A percentile compares a stretch with the other conserved stretches of the same genome.
phyloP scores from a whole-genome alignment of 2,329 filamentous ascomycete species.

The Diaporthe ilicicola region DNA sequence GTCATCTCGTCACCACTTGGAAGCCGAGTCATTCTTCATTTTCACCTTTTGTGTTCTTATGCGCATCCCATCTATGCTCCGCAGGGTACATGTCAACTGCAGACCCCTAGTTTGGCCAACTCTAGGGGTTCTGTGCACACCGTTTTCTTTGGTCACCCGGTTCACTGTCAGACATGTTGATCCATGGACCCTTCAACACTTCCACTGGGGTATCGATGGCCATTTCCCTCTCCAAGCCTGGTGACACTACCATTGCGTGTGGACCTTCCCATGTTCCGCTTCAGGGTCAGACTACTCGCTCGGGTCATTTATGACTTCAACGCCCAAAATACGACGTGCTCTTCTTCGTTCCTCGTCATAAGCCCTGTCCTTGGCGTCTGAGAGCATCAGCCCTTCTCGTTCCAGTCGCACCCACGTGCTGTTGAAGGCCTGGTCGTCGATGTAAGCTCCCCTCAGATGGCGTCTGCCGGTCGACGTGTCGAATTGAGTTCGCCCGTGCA shows the following conservation, averaged over 20 bases:
- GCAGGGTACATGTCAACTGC: no score
- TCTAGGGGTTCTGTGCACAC: no score
- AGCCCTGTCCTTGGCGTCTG: background rate
- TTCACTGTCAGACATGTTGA: background rate
- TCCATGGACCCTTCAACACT: background rate
- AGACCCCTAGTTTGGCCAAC: no score
- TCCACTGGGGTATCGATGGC: background rate
- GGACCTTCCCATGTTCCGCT: background rate
- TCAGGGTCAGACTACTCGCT: background rate
- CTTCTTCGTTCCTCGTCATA: background rate
- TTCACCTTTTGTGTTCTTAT: no score
- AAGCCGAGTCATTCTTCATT: background rate
- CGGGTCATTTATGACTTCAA: no score
- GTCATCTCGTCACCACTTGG: background rate
- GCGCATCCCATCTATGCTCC: background rate
- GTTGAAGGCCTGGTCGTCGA: constrained; percentile 57
- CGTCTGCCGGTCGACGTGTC: constrained; percentile 72
- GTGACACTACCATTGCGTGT: background rate
- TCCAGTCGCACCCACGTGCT: constrained; percentile 38
- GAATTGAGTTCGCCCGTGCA: constrained; percentile 85
- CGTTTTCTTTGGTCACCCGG: no score
- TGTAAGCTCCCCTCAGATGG: constrained; percentile 88
- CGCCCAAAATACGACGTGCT: background rate
- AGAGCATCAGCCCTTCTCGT: background rate
- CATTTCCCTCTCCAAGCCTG: background rate